Base-by-base conservation (phyloP, 129 eudicot species). In the Flaveria bidentis region DNA sequence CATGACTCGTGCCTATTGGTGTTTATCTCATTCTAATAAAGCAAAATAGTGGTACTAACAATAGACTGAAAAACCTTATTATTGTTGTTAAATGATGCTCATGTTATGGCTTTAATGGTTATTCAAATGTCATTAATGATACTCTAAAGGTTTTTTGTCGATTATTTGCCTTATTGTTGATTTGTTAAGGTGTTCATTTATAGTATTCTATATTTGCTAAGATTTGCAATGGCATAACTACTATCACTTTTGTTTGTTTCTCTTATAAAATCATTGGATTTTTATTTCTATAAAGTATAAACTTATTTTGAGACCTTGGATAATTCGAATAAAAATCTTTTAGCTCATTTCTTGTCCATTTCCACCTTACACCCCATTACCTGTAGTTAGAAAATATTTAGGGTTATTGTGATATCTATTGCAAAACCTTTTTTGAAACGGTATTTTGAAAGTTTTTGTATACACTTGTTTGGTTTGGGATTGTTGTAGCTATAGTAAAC, bases 111-210 rank as follows among this genome's bases (percentile, higher is more conserved):
- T 60, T 60, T 60, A 22, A 60, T 74, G 45, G 78, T 60, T 74
- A 58, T 74, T 33, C 45, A 60, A 74, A 22, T 69, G 60, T 12
- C 44, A 26, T 60, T 55, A 55, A 17, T 17, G 57, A 25, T 57
- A 56, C 68, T 20, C 23, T 56, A 73, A 44, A 25, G 61, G 74
- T n/a, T 49, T 49, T 49, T 23, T 2, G 62, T 70, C 9, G n/a
- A 52, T 71, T 69, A 47, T 49, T 45, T 56, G 41, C 25, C 67
- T 56, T 36, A 56, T 56, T 57, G 44, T 16, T 56, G 41, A 73
- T 73, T 41, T 18, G 26, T 73, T 44, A 39, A 73, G 77, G 56
- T 73, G 56, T 57, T 56, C 3, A 13, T 71, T 56, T 57, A 22
- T 42, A 58, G 39, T 39, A 22, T 62, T 12, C 17, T 68, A 9